Percentiles rank a stretch among this genome's conserved stretches.
phyloP scores from a whole-genome alignment of 805 yeast species.

The Middelhovenomyces tepae region DNA sequence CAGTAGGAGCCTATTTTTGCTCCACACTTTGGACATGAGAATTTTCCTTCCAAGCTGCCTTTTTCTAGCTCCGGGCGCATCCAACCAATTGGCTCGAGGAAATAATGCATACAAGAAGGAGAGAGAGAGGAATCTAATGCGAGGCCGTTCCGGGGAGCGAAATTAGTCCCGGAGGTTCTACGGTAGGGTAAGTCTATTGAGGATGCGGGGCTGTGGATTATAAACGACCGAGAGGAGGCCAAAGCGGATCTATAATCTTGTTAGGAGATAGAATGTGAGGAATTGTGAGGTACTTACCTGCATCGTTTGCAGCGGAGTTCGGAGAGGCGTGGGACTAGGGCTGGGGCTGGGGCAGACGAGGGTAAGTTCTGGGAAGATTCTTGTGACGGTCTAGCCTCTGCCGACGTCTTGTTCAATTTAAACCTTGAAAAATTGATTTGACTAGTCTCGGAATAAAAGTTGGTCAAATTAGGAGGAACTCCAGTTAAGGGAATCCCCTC shows the following conservation, averaged over 20 bases:
- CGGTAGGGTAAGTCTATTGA: not conserved
- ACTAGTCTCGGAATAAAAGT: too few relatives aligned
- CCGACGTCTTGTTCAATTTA: too few relatives aligned
- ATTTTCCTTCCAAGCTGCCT: conserved; percentile 79
- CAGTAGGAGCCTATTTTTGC: conserved; percentile 84
- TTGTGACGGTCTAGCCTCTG: too few relatives aligned
- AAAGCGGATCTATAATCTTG: conserved; percentile 57
- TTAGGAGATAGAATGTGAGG: too few relatives aligned
- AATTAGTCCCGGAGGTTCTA: too few relatives aligned
- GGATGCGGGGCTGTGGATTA: conserved; percentile 55
- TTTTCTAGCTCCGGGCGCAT: conserved; percentile 71
- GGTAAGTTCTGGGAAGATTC: too few relatives aligned
- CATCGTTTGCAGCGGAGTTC: conserved; percentile 72
- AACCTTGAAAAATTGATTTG: too few relatives aligned
- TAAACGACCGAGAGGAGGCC: conserved; percentile 54
- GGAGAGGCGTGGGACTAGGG: conserved; percentile 6
- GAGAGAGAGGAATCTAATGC: conserved; percentile 17
- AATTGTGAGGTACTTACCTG: too few relatives aligned
- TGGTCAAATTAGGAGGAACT: conserved; percentile 18
- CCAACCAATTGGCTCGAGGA: conserved; percentile 86
- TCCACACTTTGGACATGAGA: conserved; percentile 74
- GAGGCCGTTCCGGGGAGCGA: conserved; percentile 15
- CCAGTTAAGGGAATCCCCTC: conserved; percentile 18
- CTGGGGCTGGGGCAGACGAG: conserved; percentile 3
- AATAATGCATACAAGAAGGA: conserved; percentile 66